These are phyloP conservation scores for Emmonsiellopsis sp. DNA, from an alignment of 2,329 filamentous ascomycete genomes.

Conservation along the genomic window DNA sequence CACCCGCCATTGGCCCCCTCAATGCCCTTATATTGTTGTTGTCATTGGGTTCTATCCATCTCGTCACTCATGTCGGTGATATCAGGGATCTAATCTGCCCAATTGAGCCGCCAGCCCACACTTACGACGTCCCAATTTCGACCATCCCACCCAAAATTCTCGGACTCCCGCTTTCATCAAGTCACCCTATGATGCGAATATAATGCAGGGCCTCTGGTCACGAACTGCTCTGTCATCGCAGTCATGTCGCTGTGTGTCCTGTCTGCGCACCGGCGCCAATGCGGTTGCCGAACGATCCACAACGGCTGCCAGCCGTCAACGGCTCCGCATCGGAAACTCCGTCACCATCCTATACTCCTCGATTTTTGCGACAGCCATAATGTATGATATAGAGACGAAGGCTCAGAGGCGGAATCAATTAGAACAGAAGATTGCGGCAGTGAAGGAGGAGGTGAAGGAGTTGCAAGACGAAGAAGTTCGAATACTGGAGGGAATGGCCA, in stretches of 20 bases:
- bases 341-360: slow-evolving; percentile 37
- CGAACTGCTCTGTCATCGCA: slow-evolving; percentile 28
- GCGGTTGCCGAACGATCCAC: slow-evolving; percentile 27
- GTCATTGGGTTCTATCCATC: not conserved
- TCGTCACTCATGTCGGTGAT: not conserved
- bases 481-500: slow-evolving; percentile 24
- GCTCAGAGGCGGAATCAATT: slow-evolving; percentile 30
- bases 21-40: not conserved
- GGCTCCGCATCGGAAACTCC: slow-evolving; percentile 33
- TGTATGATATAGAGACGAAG: slow-evolving; percentile 33
- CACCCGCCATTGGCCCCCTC: not conserved
- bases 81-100: not conserved
- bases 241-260: slow-evolving; percentile 34
- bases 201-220: slow-evolving; percentile 38
- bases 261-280: slow-evolving; percentile 27
- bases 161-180: not conserved
- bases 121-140: not conserved
- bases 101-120: not conserved
- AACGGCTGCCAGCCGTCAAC: slow-evolving; percentile 28
- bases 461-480: slow-evolving; percentile 31
- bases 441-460: slow-evolving; percentile 33
- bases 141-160: not conserved
- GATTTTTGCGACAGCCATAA: slow-evolving; percentile 33
- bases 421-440: slow-evolving; percentile 34
- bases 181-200: slow-evolving; percentile 10